Percentiles rank a stretch among this genome's conserved stretches.
phyloP scores from a whole-genome alignment of 768 basidiomycete species.

The Hirschioporus abietinus region DNA sequence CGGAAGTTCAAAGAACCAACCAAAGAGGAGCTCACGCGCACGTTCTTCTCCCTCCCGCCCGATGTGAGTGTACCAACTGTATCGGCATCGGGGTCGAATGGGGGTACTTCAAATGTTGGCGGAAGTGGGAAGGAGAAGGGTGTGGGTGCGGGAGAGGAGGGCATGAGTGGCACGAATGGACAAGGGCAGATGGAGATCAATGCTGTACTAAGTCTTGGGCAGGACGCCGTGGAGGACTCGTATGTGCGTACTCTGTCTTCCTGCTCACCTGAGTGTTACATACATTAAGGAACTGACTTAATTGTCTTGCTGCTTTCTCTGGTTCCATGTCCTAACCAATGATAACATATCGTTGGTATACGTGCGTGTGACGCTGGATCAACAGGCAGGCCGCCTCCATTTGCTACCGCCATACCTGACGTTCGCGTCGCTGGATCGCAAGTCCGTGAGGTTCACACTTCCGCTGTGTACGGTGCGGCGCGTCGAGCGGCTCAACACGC shows the following conservation, averaged over 20 bases:
- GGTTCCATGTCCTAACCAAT: constrained; percentile 5
- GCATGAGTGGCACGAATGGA: constrained; percentile 29
- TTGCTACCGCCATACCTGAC: constrained; percentile 86
- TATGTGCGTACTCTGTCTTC: constrained; percentile 58
- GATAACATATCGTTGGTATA: constrained; percentile 6
- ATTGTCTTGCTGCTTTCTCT: neutral
- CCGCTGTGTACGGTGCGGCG: constrained; percentile 89
- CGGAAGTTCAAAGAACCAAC: constrained; percentile 91
- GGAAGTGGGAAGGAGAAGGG: constrained; percentile 11
- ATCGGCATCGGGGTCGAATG: constrained; percentile 8
- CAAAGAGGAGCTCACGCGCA: constrained; percentile 76
- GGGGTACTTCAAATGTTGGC: too few relatives aligned
- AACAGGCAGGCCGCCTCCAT: constrained; percentile 86
- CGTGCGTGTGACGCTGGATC: constrained; percentile 4
- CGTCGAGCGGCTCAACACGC: constrained; percentile 89
- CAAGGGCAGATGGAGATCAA: constrained; percentile 80
- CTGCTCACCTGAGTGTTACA: neutral
- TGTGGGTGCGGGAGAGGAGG: constrained; percentile 21
- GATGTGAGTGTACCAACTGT: constrained; percentile 18
- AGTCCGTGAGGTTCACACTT: constrained; percentile 86
- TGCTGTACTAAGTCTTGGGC: constrained; percentile 76
- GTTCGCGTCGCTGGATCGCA: constrained; percentile 87
- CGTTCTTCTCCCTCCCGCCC: constrained; percentile 83
- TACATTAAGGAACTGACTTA: neutral
- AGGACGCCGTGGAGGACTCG: constrained; percentile 81